These are phyloP conservation scores for Moniliophthora roreri DNA, from an alignment of 1,284 basidiomycete species.

Conservation along the genomic window DNA sequence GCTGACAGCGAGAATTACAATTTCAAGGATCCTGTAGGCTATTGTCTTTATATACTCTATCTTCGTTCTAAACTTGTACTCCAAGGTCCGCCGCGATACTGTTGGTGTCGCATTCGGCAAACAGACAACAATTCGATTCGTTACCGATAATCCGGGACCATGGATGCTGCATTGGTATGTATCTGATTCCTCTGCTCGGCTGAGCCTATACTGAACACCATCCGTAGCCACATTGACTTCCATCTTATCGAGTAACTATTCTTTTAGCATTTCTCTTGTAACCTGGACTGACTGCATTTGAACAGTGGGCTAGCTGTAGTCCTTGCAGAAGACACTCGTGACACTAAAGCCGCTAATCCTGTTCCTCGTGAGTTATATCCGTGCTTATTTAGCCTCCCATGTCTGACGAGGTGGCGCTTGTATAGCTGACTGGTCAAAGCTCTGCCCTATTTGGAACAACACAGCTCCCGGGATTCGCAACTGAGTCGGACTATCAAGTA, in stretches of 20 bases:
- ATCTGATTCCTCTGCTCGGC: neutral
- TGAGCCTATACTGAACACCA: neutral
- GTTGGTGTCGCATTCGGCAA: slow-evolving; percentile 26
- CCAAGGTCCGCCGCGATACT: slow-evolving; percentile 20
- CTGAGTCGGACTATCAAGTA: no score
- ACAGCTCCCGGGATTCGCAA: no score
- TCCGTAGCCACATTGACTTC: slow-evolving; percentile 26
- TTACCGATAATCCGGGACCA: slow-evolving; percentile 28
- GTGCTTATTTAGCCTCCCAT: no score
- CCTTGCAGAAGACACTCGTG: slow-evolving; percentile 12
- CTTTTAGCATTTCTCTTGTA: neutral
- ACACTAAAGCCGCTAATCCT: neutral
- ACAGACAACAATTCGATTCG: slow-evolving; percentile 30
- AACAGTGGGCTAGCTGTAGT: slow-evolving; percentile 14
- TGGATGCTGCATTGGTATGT: slow-evolving; percentile 19
- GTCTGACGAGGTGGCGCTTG: no score
- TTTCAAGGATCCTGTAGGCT: slow-evolving; percentile 28
- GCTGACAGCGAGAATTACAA: slow-evolving; percentile 26
- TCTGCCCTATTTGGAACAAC: no score
- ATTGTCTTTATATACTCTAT: neutral
- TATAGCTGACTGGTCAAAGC: no score
- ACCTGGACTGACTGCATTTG: neutral
- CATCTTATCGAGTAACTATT: slow-evolving; percentile 24
- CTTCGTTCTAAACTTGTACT: no score
- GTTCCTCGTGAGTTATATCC: no score